phyloP scores from a whole-genome alignment of 768 basidiomycete genomes.

The Tricholoma flavovirens region DNA sequence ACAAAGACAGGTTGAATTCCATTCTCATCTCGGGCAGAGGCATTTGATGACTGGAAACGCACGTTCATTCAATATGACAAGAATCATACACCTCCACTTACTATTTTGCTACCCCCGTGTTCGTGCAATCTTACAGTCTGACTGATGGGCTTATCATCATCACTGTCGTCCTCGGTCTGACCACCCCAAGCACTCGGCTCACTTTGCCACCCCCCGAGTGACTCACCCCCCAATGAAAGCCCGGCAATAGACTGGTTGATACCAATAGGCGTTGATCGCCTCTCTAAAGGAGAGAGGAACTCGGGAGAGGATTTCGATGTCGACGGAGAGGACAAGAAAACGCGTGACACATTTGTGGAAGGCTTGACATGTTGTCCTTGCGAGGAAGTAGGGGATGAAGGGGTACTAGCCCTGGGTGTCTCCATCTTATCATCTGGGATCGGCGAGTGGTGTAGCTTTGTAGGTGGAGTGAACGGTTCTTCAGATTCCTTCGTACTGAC shows the following conservation, averaged over 20 bases:
- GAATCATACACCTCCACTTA: slow-evolving; percentile 15
- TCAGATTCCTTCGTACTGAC: slow-evolving; percentile 33
- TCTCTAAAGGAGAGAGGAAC: slow-evolving; percentile 34
- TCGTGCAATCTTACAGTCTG: slow-evolving; percentile 35
- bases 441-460: slow-evolving; percentile 5
- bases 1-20: slow-evolving; percentile 66
- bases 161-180: slow-evolving; percentile 50
- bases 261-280: slow-evolving; percentile 9
- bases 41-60: neutral
- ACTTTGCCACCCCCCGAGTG: slow-evolving; percentile 46
- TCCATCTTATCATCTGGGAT: slow-evolving; percentile 4
- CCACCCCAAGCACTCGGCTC: slow-evolving; percentile 38
- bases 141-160: slow-evolving; percentile 64
- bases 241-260: slow-evolving; percentile 32
- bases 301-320: slow-evolving; percentile 17
- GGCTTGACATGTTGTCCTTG: slow-evolving; percentile 11
- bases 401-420: slow-evolving; percentile 17
- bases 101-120: slow-evolving; percentile 21
- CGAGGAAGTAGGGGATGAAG: slow-evolving; percentile 22
- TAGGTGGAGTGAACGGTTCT: slow-evolving; percentile 17
- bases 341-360: slow-evolving; percentile 14
- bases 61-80: neutral
- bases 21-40: slow-evolving; percentile 30
- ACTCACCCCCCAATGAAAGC: slow-evolving; percentile 32
- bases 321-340: slow-evolving; percentile 24